These are phyloP conservation scores for Mucor piriformis DNA, from an alignment of 371 early-diverging fungal genomes.

Conservation along the genomic window DNA sequence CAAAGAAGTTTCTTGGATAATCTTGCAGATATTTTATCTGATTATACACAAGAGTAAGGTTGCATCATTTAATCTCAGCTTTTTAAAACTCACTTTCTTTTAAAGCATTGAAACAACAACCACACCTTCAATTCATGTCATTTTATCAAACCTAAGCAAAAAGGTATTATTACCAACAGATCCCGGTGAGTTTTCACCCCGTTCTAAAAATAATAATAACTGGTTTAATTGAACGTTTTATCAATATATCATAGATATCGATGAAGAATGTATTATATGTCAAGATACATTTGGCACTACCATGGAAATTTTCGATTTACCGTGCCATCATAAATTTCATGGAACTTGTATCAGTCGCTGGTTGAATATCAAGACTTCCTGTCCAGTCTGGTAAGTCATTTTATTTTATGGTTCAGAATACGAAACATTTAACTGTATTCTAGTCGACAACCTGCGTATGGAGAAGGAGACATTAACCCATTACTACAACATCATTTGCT, in stretches of 20 bases:
- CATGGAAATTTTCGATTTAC: conserved; percentile 7
- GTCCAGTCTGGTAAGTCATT: conserved; percentile 22
- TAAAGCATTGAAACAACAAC: background rate
- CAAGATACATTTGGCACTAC: conserved; percentile 12
- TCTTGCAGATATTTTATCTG: conserved; percentile 10
- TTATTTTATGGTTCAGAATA: background rate
- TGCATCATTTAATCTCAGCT: background rate
- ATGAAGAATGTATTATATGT: conserved; percentile 23
- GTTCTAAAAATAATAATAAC: too few species aligned
- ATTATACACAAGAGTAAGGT: conserved; percentile 11
- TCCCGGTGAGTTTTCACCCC: conserved; percentile 11
- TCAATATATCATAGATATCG: conserved; percentile 1
- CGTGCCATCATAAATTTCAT: conserved; percentile 18
- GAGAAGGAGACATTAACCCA: too few species aligned
- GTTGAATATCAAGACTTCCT: conserved; percentile 10
- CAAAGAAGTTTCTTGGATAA: conserved; percentile 15
- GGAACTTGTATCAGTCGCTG: conserved; percentile 15
- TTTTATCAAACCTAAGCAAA: background rate
- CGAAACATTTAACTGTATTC: too few species aligned
- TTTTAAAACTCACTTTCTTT: background rate
- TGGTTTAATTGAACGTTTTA: background rate
- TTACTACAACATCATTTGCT: too few species aligned
- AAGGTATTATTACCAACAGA: background rate
- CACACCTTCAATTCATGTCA: background rate
- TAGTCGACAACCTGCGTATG: too few species aligned